A percentile compares a stretch with the other conserved stretches of the same genome.
phyloP scores from a whole-genome alignment of 371 early-diverging fungal species.

The Rhizopus sp. region DNA sequence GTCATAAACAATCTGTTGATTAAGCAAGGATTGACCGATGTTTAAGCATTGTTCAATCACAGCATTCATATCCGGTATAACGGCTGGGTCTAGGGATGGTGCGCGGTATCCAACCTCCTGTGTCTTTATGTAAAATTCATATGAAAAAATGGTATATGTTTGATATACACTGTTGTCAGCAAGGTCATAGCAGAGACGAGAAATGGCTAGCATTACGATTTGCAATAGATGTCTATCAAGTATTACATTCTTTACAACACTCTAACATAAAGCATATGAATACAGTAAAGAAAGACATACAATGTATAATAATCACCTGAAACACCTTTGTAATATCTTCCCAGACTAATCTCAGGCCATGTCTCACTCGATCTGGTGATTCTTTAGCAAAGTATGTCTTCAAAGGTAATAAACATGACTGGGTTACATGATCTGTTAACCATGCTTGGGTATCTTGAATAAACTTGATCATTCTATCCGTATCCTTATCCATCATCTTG shows the following conservation, averaged over 20 bases:
- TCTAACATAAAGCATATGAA: neutral
- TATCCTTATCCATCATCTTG: conserved; percentile 10
- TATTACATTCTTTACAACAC: neutral
- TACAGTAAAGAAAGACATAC: neutral
- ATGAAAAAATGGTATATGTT: conserved; percentile 42
- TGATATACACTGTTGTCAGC: conserved; percentile 44
- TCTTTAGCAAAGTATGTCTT: conserved; percentile 36
- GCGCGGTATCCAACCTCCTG: conserved; percentile 1
- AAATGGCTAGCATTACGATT: conserved; percentile 33
- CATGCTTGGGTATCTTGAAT: conserved; percentile 47
- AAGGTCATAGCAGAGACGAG: conserved; percentile 55
- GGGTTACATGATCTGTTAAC: conserved; percentile 38
- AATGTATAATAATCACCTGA: conserved; percentile 25
- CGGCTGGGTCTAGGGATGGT: conserved; percentile 17
- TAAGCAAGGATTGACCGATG: conserved; percentile 35
- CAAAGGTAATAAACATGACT: conserved; percentile 35
- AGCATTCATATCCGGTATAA: conserved; percentile 29
- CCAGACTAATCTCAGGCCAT: conserved; percentile 39
- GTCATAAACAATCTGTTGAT: conserved; percentile 39
- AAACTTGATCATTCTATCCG: conserved; percentile 22
- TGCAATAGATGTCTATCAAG: conserved; percentile 8
- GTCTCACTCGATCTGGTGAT: conserved; percentile 17
- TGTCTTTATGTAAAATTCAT: conserved; percentile 23
- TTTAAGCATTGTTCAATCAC: conserved; percentile 29
- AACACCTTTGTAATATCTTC: conserved; percentile 36